Evolutionary conservation across 495 filamentous ascomycete genomes (phyloP), one percentile per base, ranked within the genome.

Genomic region (Penicillium angulare): DNA sequence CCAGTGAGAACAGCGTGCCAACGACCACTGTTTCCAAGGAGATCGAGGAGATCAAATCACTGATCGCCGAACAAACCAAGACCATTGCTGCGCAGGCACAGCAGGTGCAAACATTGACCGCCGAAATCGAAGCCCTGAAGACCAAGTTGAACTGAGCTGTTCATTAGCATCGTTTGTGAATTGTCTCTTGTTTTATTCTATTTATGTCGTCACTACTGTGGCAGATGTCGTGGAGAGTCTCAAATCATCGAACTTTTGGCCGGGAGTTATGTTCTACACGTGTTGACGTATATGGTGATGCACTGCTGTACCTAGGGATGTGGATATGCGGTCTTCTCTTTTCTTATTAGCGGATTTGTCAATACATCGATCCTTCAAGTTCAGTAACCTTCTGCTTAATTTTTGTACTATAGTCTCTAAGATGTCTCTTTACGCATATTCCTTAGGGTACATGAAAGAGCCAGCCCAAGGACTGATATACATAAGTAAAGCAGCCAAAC

Each of bases 91-190:
- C 62, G 7, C 74, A 78, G 57, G 69, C 72, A 5, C 60, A 70
- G 44, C 71, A 76, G 48, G 65, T 78, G 60, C 66, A 75, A 52
- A 68, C 52, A 13, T 57, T 78, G 46, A 70, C 73, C 3, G 64
- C 70, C 8, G 73, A 76, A 58, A 71, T 78, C 18, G 73, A 76
- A 34, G 63, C 72, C 16, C 65, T 78, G 33, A 75, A 75, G 63
- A 65, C 61, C 57, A 75, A 76, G 53, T 49, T 72, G 52, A 64
- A 56, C 49, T 74, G 65, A 50, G 31, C 18, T 41, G 22, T 43
- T 40, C 22, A 16, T 40, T 15, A 18, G 29, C 27, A 42, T 46
- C 18, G 21, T 48, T 32, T n/a, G n/a, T n/a, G n/a, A 17, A 44
- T n/a, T 35, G n/a, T 7, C 44, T 39, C 51, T n/a, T n/a, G n/a